phyloP scores from a whole-genome alignment of 441 rosid genomes.

The Pelargonium australe region DNA sequence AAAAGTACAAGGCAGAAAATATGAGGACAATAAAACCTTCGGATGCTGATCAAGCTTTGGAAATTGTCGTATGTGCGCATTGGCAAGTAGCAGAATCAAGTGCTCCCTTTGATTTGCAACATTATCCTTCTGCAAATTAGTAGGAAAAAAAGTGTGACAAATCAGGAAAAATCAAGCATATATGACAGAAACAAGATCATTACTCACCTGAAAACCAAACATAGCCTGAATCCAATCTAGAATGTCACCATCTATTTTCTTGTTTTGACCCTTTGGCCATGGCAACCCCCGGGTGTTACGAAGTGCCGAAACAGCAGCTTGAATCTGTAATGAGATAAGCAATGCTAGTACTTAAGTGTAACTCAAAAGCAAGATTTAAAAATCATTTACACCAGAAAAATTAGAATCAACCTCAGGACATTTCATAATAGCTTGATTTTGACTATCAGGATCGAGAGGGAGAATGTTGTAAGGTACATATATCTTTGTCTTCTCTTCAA shows the following conservation, averaged over 20 bases:
- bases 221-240: constrained; percentile 96
- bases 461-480: constrained; percentile 89
- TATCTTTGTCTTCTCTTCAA: constrained; percentile 87
- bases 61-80: constrained; percentile 93
- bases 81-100: constrained; percentile 83
- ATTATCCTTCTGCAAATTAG: constrained; percentile 67
- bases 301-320: constrained; percentile 87
- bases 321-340: constrained; percentile 45
- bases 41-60: constrained; percentile 98
- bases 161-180: neutral
- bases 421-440: constrained; percentile 94
- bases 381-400: neutral
- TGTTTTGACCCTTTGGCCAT: constrained; percentile 79
- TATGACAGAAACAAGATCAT: neutral
- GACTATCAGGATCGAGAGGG: constrained; percentile 98
- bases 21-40: constrained; percentile 47
- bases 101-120: constrained; percentile 99
- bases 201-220: constrained; percentile 94
- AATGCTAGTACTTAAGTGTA: neutral
- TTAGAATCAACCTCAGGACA: constrained; percentile 71
- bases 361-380: neutral
- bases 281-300: constrained; percentile 98
- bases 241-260: constrained; percentile 80
- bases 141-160: neutral
- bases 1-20: neutral